phyloP scores from a whole-genome alignment of 305 asterid genomes.

The Solanum chacoense region DNA sequence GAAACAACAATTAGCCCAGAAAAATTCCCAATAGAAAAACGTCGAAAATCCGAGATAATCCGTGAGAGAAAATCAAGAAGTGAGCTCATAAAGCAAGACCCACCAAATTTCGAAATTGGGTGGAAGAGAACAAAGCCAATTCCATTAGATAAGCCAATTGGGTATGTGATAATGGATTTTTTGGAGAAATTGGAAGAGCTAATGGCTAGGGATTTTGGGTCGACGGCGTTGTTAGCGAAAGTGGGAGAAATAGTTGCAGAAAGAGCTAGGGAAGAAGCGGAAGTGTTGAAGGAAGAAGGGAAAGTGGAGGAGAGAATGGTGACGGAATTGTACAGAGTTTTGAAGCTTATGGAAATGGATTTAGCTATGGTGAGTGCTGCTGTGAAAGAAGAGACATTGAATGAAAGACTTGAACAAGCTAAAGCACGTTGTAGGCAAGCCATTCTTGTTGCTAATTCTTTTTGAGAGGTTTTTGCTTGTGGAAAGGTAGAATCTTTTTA shows the following conservation, averaged over 20 bases:
- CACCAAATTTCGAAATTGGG: slow-evolving; percentile 67
- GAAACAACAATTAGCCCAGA: slow-evolving; percentile 47
- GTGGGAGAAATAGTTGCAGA: slow-evolving; percentile 76
- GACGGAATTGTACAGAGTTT: slow-evolving; percentile 58
- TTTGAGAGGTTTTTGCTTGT: background rate
- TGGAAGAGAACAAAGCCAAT: slow-evolving; percentile 79
- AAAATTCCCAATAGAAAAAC: slow-evolving; percentile 60
- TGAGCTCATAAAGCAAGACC: slow-evolving; percentile 54
- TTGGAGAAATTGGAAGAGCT: slow-evolving; percentile 60
- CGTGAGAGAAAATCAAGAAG: slow-evolving; percentile 40
- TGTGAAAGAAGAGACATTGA: slow-evolving; percentile 58
- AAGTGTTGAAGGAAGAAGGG: slow-evolving; percentile 66
- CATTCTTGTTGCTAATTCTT: slow-evolving; percentile 69
- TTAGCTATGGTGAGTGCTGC: slow-evolving; percentile 78
- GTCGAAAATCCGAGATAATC: slow-evolving; percentile 48
- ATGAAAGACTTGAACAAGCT: slow-evolving; percentile 61
- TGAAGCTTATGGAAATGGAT: slow-evolving; percentile 92
- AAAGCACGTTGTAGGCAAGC: slow-evolving; percentile 87
- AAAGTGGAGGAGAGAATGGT: slow-evolving; percentile 82
- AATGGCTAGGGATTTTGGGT: slow-evolving; percentile 65
- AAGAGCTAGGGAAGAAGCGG: slow-evolving; percentile 69
- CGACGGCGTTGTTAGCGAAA: slow-evolving; percentile 46
- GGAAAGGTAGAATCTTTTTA: background rate
- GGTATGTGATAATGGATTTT: slow-evolving; percentile 72
- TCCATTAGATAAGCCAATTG: slow-evolving; percentile 60